A percentile compares a stretch with the other conserved stretches of the same genome.
Evolutionary conservation across 257 asterid genomes (phyloP).

Genomic region (Solanum sparsipilum): DNA sequence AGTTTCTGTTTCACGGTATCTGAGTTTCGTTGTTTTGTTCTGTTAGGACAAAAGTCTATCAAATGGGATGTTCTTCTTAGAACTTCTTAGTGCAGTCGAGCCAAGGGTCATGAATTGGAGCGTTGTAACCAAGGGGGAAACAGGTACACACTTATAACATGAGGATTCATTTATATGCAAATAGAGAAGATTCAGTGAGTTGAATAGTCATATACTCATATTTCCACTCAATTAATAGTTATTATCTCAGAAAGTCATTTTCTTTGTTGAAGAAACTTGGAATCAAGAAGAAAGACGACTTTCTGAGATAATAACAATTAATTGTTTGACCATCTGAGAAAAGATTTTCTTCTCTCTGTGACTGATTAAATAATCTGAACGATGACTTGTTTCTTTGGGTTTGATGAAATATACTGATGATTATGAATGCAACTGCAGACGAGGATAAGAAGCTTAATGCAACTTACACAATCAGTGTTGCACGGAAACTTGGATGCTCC

Average conservation of each 20-base stretch:
- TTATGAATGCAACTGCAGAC: slow-evolving; percentile 17
- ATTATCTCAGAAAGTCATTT: background rate
- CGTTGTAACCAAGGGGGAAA: slow-evolving; percentile 80
- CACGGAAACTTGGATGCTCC: slow-evolving; percentile 43
- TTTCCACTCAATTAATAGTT: background rate
- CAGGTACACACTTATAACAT: slow-evolving; percentile 28
- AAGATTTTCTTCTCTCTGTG: background rate
- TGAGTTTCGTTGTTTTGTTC: background rate
- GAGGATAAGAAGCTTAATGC: slow-evolving; percentile 40
- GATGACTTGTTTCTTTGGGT: background rate
- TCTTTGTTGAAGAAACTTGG: background rate
- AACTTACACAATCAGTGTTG: slow-evolving; percentile 38
- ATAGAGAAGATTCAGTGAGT: background rate
- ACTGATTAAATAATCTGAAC: background rate
- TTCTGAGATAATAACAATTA: background rate
- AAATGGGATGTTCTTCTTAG: slow-evolving; percentile 66
- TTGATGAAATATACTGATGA: background rate
- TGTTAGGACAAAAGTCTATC: slow-evolving; percentile 60
- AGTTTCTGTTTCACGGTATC: background rate
- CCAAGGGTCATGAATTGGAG: slow-evolving; percentile 91
- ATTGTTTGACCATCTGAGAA: background rate
- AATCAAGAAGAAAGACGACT: background rate
- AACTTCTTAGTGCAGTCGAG: slow-evolving; percentile 74
- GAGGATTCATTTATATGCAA: background rate
- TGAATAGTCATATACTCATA: background rate